Conservation (phyloP, 768 basidiomycete genomes). For the Neoboletus subvelutipes region DNA sequence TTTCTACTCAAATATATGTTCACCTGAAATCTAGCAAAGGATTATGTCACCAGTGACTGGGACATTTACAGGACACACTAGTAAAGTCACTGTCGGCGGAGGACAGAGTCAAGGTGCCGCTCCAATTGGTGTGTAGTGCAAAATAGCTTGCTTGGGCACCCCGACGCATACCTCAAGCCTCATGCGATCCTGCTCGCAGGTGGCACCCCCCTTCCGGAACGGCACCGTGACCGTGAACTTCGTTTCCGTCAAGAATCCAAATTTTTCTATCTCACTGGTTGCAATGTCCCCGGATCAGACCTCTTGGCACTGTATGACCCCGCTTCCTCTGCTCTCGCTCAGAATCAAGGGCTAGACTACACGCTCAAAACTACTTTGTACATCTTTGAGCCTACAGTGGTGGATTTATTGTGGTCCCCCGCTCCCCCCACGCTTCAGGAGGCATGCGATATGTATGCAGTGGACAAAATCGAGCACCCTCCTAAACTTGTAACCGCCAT, state of each 20-base stretch:
- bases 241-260: slow-evolving; percentile 78
- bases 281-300: slow-evolving; percentile 67
- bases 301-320: slow-evolving; percentile 60
- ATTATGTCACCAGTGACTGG: slow-evolving; percentile 54
- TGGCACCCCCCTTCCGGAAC: slow-evolving; percentile 63
- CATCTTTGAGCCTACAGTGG: slow-evolving; percentile 72
- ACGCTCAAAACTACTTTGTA: slow-evolving; percentile 61
- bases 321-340: slow-evolving; percentile 13
- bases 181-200: slow-evolving; percentile 71
- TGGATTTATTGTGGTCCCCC: slow-evolving; percentile 86
- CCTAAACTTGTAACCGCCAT: slow-evolving; percentile 47
- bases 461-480: slow-evolving; percentile 57
- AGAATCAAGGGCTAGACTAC: slow-evolving; percentile 37
- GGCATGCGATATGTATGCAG: slow-evolving; percentile 54
- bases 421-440: slow-evolving; percentile 70
- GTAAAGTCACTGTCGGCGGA: slow-evolving; percentile 45
- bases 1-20: neutral
- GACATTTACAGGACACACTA: slow-evolving; percentile 55
- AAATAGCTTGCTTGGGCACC: neutral
- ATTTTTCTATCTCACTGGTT: slow-evolving; percentile 86
- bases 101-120: slow-evolving; percentile 52
- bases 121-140: neutral
- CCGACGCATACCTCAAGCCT: slow-evolving; percentile 41
- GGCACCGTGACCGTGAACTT: slow-evolving; percentile 87
- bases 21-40: slow-evolving; percentile 37